Conservation (phyloP, 2,329 filamentous ascomycete genomes). For the Fusarium anthophilum region DNA sequence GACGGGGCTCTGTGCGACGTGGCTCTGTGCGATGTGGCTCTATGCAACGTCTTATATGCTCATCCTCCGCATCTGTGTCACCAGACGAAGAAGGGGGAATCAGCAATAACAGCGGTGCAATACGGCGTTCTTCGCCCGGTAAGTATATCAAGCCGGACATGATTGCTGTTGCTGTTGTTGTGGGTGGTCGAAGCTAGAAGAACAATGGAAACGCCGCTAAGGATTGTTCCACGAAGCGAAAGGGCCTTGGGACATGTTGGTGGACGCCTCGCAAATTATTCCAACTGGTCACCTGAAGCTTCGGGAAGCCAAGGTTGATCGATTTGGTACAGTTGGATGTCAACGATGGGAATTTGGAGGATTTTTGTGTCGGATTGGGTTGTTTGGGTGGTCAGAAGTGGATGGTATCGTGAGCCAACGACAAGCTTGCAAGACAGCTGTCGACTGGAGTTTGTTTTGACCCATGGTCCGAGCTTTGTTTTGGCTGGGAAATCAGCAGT, state of each 20-base stretch:
- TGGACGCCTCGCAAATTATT: neutral
- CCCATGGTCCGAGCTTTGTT: neutral
- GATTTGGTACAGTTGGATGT: neutral
- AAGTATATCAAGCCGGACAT: neutral
- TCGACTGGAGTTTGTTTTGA: neutral
- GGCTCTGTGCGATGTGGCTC: neutral
- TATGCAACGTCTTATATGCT: conserved; percentile 1
- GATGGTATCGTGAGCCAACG: neutral
- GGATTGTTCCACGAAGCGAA: conserved; percentile 7
- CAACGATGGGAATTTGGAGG: neutral
- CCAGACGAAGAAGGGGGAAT: neutral
- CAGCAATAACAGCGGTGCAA: neutral
- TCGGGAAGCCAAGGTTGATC: neutral
- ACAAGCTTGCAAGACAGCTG: neutral
- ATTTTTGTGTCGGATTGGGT: neutral
- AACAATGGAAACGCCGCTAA: conserved; percentile 22
- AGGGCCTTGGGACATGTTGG: neutral
- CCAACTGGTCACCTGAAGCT: neutral
- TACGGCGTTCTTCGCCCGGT: neutral
- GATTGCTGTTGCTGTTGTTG: neutral
- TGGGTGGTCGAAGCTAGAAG: neutral
- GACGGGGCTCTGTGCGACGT: too few relatives aligned
- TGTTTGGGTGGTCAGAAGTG: neutral
- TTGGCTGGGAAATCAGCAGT: neutral
- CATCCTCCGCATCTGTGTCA: neutral